Evolutionary conservation across 371 early-diverging fungal species (phyloP).

Genomic region (Mortierella sp.): DNA sequence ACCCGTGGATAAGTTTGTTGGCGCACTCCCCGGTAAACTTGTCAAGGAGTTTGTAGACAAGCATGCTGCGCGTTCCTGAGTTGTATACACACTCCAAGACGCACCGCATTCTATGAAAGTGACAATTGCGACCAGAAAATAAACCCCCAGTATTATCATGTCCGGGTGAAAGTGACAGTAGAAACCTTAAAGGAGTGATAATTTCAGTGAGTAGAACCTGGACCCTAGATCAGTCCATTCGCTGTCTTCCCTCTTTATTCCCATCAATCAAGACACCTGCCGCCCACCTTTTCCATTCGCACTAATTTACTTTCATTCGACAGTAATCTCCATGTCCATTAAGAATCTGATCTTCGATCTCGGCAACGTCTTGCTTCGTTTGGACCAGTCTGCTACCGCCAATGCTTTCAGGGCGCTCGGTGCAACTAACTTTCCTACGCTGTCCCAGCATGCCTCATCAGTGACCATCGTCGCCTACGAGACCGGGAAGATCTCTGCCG

Average conservation of each 20-base stretch:
- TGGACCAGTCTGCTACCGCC: constrained; percentile 39
- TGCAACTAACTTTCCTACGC: constrained; percentile 30
- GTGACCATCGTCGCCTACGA: constrained; percentile 32
- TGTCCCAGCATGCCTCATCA: constrained; percentile 20
- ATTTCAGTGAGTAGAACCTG: no score
- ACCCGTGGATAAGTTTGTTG: constrained; percentile 30
- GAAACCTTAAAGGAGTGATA: no score
- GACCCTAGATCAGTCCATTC: no score
- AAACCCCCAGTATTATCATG: no score
- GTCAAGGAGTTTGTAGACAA: constrained; percentile 33
- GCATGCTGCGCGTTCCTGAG: constrained; percentile 26
- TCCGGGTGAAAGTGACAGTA: no score
- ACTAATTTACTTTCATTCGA: background rate
- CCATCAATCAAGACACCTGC: no score
- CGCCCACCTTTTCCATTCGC: no score
- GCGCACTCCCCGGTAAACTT: constrained; percentile 22
- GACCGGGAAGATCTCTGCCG: constrained; percentile 40
- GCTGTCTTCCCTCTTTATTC: no score
- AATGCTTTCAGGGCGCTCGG: constrained; percentile 30
- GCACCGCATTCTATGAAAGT: background rate
- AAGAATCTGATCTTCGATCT: constrained; percentile 52
- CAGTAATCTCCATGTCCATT: constrained; percentile 21
- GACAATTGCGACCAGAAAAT: no score
- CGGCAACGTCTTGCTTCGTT: constrained; percentile 42
- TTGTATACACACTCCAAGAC: background rate